Percentiles rank a stretch among this genome's conserved stretches.
phyloP scores from a whole-genome alignment of 805 yeast species.

The Candida tallmaniae region DNA sequence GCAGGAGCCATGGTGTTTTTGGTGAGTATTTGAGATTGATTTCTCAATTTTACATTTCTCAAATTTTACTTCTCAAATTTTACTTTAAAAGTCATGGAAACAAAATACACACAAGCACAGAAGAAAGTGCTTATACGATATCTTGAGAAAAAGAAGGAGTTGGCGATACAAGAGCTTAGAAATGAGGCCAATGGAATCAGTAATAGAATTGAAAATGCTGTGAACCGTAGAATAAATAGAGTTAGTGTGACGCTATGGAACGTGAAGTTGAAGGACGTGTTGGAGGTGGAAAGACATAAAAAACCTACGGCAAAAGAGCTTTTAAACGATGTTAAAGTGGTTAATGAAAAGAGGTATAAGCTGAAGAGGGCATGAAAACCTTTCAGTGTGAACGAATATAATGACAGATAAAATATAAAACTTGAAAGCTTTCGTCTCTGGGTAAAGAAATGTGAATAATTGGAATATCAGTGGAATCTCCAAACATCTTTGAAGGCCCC shows the following conservation, averaged over 20 bases:
- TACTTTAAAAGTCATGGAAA: too few relatives aligned
- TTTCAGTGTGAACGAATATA: too few relatives aligned
- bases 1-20: constrained; percentile 15
- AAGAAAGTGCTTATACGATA: constrained; percentile 32
- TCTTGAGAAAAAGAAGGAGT: constrained; percentile 19
- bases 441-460: constrained; percentile 48
- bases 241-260: constrained; percentile 49
- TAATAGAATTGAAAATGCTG: constrained; percentile 28
- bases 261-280: constrained; percentile 40
- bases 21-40: too few relatives aligned
- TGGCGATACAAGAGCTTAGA: constrained; percentile 20
- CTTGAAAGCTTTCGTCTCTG: constrained; percentile 33
- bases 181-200: constrained; percentile 19
- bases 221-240: constrained; percentile 39
- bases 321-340: constrained; percentile 17
- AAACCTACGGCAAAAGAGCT: constrained; percentile 27
- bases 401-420: too few relatives aligned
- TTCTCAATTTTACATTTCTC: neutral
- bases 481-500: constrained; percentile 75
- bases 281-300: constrained; percentile 42
- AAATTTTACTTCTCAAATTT: too few relatives aligned
- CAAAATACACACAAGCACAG: constrained; percentile 20
- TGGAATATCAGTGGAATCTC: constrained; percentile 41
- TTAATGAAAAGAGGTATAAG: constrained; percentile 1
- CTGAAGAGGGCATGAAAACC: too few relatives aligned